Evolutionary conservation across 2,329 filamentous ascomycete genomes (phyloP), one percentile per base, ranked within the genome.

Genomic region (Bipolaris victoriae): DNA sequence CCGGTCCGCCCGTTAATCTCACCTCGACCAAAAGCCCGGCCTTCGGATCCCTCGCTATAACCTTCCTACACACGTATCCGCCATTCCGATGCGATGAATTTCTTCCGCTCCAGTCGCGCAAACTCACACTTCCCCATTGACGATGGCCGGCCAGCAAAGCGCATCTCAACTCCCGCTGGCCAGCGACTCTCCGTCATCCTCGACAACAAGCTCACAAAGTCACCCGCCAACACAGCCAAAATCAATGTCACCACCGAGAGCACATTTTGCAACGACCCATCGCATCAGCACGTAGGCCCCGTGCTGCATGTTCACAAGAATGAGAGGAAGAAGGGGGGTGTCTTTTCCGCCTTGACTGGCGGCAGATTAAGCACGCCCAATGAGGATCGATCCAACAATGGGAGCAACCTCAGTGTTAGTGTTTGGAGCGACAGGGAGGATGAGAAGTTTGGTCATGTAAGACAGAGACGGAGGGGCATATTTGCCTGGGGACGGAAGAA

Each of bases 91-190:
- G 41, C 47, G 31, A 75, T 74, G 71, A 66, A 67, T 47, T 58
- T 70, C 57, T 69, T 71, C 55, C 63, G 64, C 24, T 51, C 61
- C 13, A 69, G 65, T 41, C 64, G 64, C 24, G 58, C 67, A 11
- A 65, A 51, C 18, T 52, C 66, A 47, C 67, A 74, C 52, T 63
- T 70, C 24, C 54, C 65, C 22, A 55, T 64, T 52, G 57, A 62
- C 39, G 66, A 66, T 41, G 64, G 72, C 47, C 72, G 72, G 6
- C 71, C 73, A 20, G 67, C 76, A 15, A 78, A 78, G 64, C 75
- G 76, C 40, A 79, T 80, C 48, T 77, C 76, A 3, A 78, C 77
- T 26, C 75, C 76, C 47, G 77, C 77, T 22, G 78, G 77, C 31
- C 70, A 76, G 49, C 75, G 78, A 24, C 71, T 80, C 5, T 78